These are phyloP conservation scores for Skeletonema menzelii DNA, from an alignment of 108 stramenopile genomes.

Conservation along the genomic window DNA sequence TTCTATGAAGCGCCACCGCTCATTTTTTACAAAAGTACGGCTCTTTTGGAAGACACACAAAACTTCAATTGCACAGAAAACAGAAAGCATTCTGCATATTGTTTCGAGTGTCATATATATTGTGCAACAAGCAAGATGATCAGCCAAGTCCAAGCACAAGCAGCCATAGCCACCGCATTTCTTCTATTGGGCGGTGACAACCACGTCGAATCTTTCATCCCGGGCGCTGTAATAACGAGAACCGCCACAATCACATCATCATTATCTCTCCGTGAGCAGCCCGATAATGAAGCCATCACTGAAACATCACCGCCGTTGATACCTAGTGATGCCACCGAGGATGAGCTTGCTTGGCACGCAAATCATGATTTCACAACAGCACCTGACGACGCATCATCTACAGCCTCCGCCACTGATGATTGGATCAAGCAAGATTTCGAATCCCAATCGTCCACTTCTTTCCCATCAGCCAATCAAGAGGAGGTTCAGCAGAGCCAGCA, in stretches of 20 bases:
- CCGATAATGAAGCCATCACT: neutral
- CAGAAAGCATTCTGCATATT: too few species aligned
- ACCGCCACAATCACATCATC: neutral
- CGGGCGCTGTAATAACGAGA: neutral
- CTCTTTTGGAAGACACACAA: too few species aligned
- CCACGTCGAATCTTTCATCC: neutral
- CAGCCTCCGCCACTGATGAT: neutral
- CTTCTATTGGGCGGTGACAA: neutral
- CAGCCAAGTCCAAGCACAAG: neutral
- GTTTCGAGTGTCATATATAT: too few species aligned
- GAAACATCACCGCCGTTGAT: neutral
- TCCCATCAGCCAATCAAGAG: neutral
- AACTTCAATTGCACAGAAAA: too few species aligned
- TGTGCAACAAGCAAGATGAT: neutral
- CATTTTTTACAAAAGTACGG: too few species aligned
- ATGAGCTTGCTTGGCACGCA: neutral
- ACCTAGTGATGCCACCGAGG: neutral
- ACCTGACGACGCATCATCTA: neutral
- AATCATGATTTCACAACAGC: neutral
- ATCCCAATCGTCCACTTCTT: neutral
- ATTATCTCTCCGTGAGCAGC: neutral
- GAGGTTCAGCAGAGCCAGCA: neutral
- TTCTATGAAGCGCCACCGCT: too few species aligned
- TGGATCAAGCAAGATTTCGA: constrained; percentile 36
- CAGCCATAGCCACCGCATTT: neutral